phyloP scores from a whole-genome alignment of 176 grass and related monocot species.

The Carex pumila region DNA sequence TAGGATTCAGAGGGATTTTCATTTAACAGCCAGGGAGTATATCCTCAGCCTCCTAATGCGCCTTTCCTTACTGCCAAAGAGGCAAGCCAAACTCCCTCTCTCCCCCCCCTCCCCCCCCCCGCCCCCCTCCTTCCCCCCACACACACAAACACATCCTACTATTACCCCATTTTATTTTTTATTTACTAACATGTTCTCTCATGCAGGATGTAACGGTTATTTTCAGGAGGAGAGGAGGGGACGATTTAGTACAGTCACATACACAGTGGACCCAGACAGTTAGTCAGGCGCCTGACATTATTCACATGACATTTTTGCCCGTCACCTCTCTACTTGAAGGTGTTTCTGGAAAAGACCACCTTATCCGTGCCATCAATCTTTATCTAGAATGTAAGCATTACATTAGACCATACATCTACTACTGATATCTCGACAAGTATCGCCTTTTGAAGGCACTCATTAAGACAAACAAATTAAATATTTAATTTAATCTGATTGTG shows the following conservation, averaged over 20 bases:
- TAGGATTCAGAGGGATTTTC: conserved; percentile 38
- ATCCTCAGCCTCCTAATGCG: conserved; percentile 46
- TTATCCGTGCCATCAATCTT: conserved; percentile 51
- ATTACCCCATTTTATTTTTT: background rate
- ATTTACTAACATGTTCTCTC: background rate
- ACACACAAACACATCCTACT: too few relatives aligned
- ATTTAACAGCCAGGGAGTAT: conserved; percentile 51
- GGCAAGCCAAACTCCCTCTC: conserved; percentile 30
- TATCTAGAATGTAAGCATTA: conserved; percentile 64
- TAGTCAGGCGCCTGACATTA: conserved; percentile 45
- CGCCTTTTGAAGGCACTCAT: background rate
- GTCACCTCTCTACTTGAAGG: conserved; percentile 45
- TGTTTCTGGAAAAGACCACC: conserved; percentile 47
- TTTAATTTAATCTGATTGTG: background rate
- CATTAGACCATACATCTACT: background rate
- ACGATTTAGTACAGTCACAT: conserved; percentile 58
- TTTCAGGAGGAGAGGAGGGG: conserved; percentile 59
- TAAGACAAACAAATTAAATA: background rate
- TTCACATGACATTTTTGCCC: conserved; percentile 55
- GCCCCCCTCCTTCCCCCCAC: background rate
- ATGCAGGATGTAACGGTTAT: conserved; percentile 75
- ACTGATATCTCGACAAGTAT: background rate
- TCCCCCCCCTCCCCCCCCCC: background rate
- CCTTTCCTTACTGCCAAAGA: conserved; percentile 55
- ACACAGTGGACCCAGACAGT: conserved; percentile 44